Evolutionary conservation across 2,329 filamentous ascomycete species (phyloP).

Genomic region (Scopulariopsis brevicaulis): DNA sequence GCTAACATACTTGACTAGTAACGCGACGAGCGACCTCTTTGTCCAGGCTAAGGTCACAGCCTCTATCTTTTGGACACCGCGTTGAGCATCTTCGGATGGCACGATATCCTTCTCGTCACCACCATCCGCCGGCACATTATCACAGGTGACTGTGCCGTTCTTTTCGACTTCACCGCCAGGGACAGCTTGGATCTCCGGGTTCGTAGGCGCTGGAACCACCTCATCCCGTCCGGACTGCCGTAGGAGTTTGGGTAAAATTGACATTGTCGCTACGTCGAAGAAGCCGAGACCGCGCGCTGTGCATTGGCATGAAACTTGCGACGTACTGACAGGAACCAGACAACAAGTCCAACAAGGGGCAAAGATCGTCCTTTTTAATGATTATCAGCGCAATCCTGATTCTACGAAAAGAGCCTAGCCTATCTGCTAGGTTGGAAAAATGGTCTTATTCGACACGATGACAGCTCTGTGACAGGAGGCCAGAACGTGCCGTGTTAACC

Average conservation of each 20-base stretch:
- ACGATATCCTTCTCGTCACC: neutral
- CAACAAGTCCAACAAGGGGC: too few relatives aligned
- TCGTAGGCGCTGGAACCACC: neutral
- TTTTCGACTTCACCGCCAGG: neutral
- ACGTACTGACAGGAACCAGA: neutral
- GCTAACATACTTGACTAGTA: constrained; percentile 17
- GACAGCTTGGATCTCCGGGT: neutral
- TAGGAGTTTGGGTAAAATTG: neutral
- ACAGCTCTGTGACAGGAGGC: too few relatives aligned
- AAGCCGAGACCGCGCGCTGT: neutral
- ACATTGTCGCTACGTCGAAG: neutral
- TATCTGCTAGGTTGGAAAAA: too few relatives aligned
- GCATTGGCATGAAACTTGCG: neutral
- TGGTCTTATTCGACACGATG: too few relatives aligned
- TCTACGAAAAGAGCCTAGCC: too few relatives aligned
- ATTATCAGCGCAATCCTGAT: too few relatives aligned
- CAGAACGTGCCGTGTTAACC: neutral
- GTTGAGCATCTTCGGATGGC: constrained; percentile 13
- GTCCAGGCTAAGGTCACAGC: constrained; percentile 28
- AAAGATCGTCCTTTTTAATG: too few relatives aligned
- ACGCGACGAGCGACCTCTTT: constrained; percentile 20
- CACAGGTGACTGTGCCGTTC: too few relatives aligned
- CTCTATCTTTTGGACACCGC: constrained; percentile 26
- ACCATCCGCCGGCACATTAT: neutral
- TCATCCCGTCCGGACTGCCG: neutral